These are phyloP conservation scores for Oryza officinalis DNA, from an alignment of 176 grass and related monocot genomes.

Conservation along the genomic window DNA sequence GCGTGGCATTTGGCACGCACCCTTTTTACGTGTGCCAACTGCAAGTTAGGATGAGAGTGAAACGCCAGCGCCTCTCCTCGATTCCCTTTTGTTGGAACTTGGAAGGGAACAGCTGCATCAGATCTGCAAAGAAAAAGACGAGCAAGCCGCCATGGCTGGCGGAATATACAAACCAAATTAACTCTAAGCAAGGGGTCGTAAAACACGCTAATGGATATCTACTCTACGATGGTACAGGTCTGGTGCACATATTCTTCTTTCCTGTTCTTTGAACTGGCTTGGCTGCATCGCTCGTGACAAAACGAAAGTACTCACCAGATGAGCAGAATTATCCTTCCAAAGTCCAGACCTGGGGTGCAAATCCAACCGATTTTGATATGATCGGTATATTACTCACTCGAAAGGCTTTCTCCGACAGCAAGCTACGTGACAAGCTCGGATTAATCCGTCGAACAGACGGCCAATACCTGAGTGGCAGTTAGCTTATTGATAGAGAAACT, in stretches of 20 bases:
- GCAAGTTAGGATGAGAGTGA: no score
- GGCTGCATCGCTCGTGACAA: constrained; percentile 20
- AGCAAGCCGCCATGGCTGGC: background rate
- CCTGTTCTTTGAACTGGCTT: background rate
- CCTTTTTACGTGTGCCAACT: background rate
- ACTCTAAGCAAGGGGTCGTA: background rate
- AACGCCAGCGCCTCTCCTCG: no score
- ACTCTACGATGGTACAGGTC: background rate
- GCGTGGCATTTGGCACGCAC: background rate
- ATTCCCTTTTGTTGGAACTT: no score
- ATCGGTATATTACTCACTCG: constrained; percentile 29
- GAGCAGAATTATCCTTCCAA: background rate
- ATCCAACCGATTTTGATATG: background rate
- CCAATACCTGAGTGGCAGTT: background rate
- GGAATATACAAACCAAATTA: background rate
- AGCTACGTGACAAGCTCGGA: constrained; percentile 31
- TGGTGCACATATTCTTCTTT: background rate
- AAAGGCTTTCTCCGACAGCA: background rate
- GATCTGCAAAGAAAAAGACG: background rate
- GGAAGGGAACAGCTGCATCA: background rate
- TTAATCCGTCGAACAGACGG: background rate
- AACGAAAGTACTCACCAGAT: no score
- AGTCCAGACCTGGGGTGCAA: background rate
- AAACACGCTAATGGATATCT: no score
- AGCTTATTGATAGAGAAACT: background rate